Evolutionary conservation across 2,329 filamentous ascomycete genomes (phyloP), one percentile per base, ranked within the genome.

Genomic region (Ceratocystiopsis brevicomis): DNA sequence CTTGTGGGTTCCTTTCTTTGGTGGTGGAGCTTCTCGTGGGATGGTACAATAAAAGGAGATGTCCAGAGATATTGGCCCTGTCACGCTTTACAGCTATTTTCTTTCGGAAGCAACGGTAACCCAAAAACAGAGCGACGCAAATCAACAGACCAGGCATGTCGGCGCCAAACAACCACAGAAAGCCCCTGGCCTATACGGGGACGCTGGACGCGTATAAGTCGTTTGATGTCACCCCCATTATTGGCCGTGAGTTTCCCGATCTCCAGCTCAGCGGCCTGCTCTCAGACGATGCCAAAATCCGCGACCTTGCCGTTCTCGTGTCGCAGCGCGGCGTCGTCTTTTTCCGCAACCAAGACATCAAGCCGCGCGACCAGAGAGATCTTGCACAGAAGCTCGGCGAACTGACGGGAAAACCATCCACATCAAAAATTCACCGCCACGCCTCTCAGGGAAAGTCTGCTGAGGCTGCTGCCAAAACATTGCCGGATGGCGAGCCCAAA

Each of bases 231-330:
- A 73, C 70, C 0, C 70, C 71, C 0, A 59, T 66, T 16, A 73
- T 75, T 38, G 71, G 71, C 1, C 64, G 65, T 15, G 71, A 76
- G 51, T 76, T 68, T 45, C 54, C 59, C 3, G 59, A 59, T 6
- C 57, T 67, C 25, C 66, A 73, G 42, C 59, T 76, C 0, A 63
- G 64, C 1, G 67, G 67, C 40, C 59, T 78, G n/a, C 61, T 69
- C 13, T 66, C 67, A 2, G 57, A 64, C 0, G 68, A 76, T 45
- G 56, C 67, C 0, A 72, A 78, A 3, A 57, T 78, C 17, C 65
- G 68, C 1, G 75, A 79, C 49, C 60, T 80, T 1, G 75, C 71
- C 15, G 71, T 78, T 43, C 10, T 38, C 53, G 61, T 70, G 50
- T 68, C 65, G 1, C 56, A 67, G 44, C 54, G 66, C 15, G 66